Conservation (phyloP, 805 yeast species). For the Hanseniaspora hatyaiensis region DNA sequence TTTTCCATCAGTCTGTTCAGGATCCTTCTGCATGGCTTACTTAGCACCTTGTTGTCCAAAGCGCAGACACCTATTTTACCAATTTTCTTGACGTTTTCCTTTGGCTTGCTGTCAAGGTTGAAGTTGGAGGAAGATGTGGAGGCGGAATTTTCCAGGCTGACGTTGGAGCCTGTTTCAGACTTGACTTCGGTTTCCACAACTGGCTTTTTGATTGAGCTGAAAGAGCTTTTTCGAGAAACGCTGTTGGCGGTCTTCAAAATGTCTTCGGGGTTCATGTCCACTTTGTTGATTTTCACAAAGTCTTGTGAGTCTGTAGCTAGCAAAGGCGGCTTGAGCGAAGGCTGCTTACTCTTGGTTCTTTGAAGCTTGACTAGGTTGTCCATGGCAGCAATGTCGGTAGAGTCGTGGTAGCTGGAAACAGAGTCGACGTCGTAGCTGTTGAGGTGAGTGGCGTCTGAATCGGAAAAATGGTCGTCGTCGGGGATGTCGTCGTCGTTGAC, state of each 20-base stretch:
- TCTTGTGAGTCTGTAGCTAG: conserved; percentile 6
- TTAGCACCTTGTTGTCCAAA: conserved; percentile 91
- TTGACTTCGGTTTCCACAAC: neutral
- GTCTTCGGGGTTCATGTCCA: conserved; percentile 13
- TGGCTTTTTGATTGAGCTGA: conserved; percentile 16
- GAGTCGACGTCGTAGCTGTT: conserved; percentile 15
- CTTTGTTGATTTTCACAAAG: neutral
- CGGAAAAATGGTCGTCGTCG: neutral
- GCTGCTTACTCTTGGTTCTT: conserved; percentile 11
- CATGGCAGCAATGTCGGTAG: conserved; percentile 17
- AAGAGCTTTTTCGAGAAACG: conserved; percentile 26
- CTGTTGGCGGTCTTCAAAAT: conserved; percentile 19
- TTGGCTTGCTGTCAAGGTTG: neutral
- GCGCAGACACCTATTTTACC: conserved; percentile 98
- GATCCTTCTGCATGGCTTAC: conserved; percentile 90
- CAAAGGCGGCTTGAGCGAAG: neutral
- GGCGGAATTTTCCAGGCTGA: neutral
- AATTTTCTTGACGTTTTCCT: conserved; percentile 41
- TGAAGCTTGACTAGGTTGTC: conserved; percentile 11
- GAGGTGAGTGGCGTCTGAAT: neutral
- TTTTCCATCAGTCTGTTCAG: conserved; percentile 75
- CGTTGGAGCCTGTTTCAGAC: neutral
- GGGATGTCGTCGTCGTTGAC: neutral
- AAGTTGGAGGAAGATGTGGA: neutral
- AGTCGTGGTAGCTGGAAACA: conserved; percentile 14